A percentile compares a stretch with the other conserved stretches of the same genome.
These are phyloP conservation scores for Triticum monococcum DNA, from an alignment of 176 grass and related monocot species.

Conservation along the genomic window DNA sequence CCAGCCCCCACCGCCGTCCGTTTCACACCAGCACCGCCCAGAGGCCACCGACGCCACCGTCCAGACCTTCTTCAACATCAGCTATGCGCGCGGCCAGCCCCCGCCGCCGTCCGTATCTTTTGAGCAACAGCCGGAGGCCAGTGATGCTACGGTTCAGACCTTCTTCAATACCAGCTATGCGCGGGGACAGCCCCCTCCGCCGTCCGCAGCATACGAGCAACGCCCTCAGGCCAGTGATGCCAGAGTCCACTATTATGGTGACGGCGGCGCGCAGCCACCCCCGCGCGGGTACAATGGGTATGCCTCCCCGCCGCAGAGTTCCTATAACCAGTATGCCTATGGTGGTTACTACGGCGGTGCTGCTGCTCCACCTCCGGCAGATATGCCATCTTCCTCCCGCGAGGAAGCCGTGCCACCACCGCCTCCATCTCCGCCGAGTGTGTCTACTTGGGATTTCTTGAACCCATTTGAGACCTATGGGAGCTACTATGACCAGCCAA, in stretches of 20 bases:
- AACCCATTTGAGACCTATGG: conserved; percentile 87
- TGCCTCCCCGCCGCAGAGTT: conserved; percentile 47
- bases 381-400: conserved; percentile 38
- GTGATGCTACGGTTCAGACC: conserved; percentile 41
- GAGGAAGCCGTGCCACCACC: conserved; percentile 41
- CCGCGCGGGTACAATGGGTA: conserved; percentile 41
- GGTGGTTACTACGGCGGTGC: conserved; percentile 57
- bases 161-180: conserved; percentile 41
- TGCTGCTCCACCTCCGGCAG: conserved; percentile 30
- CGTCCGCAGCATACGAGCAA: conserved; percentile 52
- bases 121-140: conserved; percentile 39
- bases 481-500: conserved; percentile 59
- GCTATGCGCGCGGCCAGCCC: conserved; percentile 55
- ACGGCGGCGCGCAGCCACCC: conserved; percentile 27
- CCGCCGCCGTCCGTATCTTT: conserved; percentile 37
- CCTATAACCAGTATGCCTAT: conserved; percentile 51
- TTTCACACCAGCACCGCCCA: conserved; percentile 47
- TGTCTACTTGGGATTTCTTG: conserved; percentile 94
- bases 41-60: conserved; percentile 40
- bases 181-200: conserved; percentile 41
- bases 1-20: conserved; percentile 50
- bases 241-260: conserved; percentile 36
- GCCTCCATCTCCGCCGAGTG: conserved; percentile 78
- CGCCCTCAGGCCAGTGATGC: conserved; percentile 32
- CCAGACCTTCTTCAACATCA: conserved; percentile 11